Evolutionary conservation across 352 stramenopile genomes (phyloP).

Genomic region (Bremia lactucae): DNA sequence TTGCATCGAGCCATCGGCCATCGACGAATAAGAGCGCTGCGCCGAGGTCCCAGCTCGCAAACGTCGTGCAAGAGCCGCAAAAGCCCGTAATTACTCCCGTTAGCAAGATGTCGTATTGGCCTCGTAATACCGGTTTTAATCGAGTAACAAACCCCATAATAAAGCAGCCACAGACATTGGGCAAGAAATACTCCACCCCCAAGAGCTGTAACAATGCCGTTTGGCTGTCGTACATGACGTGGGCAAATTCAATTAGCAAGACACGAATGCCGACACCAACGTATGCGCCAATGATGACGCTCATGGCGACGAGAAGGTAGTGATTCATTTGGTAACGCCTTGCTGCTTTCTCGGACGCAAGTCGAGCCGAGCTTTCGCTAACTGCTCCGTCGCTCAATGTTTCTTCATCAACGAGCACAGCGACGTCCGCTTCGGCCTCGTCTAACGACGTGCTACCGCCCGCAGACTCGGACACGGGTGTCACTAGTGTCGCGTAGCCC

Average conservation of each 20-base stretch:
- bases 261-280: constrained; percentile 37
- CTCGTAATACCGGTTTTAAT: constrained; percentile 32
- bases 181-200: constrained; percentile 42
- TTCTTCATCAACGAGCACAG: constrained; percentile 10
- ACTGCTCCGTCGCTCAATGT: constrained; percentile 4
- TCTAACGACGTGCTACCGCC: constrained; percentile 26
- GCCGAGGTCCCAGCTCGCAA: constrained; percentile 46
- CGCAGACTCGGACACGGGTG: constrained; percentile 11
- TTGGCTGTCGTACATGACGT: constrained; percentile 25
- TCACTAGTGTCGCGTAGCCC: constrained; percentile 24
- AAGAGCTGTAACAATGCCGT: constrained; percentile 37
- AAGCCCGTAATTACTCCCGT: constrained; percentile 56
- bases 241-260: constrained; percentile 36
- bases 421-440: constrained; percentile 8
- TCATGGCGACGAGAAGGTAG: constrained; percentile 27
- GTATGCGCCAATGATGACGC: constrained; percentile 35
- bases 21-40: constrained; percentile 40
- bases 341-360: not conserved
- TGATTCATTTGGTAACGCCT: constrained; percentile 13
- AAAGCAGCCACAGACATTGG: constrained; percentile 53
- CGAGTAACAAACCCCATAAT: constrained; percentile 43
- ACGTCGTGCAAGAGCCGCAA: constrained; percentile 57
- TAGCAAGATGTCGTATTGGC: constrained; percentile 37
- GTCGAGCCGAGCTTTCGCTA: constrained; percentile 4
- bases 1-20: constrained; percentile 33